Base-by-base conservation (phyloP, 148 eudicot genomes). In the Rhododendron griersonianum region DNA sequence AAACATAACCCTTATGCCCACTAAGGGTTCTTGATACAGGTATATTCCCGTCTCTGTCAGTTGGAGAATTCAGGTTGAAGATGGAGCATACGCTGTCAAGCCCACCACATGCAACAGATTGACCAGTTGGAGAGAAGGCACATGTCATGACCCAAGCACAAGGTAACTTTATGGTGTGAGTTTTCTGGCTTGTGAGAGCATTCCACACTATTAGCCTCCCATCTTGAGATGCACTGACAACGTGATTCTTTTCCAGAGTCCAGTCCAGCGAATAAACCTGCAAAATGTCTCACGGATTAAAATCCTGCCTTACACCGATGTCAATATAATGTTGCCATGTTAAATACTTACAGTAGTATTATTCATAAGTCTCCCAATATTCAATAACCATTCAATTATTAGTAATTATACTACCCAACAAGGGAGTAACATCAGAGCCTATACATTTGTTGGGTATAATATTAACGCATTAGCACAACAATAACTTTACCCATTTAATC, bases 91-190 rank as follows among this genome's bases (percentile, higher is more conserved):
- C 93, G 53, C 98, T 96, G 85, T 96, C 98, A 83, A 96, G 96
- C 63, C 99, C 99, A 80, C 99, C 99, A 91, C 98, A 95, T 15
- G 99, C 99, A 88, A 97, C 99, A 37, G 98, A 93, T 63, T 94
- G 96, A 51, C 98, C 98, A 87, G 88, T 92, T 28, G 98, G 99
- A 78, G 99, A 97, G 92, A 97, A 97, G 10, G 99, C 98, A 89
- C 98, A 97, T 11, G 99, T 93, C 99, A 91, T 97, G 79, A 97
- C 99, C 99, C 99, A 97, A 16, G 99, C 95, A 92, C 98, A 95
- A 75, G 98, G 99, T 59, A 96, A 92, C 93, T 95, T 96, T 83
- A 96, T 96, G 85, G 95, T 92, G 91, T 96, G 98, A 84, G 95
- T 96, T 89, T 96, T 96, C 91, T 96, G 99, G 94, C 99, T 96